Evolutionary conservation across 2,329 filamentous ascomycete species (phyloP).

Genomic region (Zarea fungicola): DNA sequence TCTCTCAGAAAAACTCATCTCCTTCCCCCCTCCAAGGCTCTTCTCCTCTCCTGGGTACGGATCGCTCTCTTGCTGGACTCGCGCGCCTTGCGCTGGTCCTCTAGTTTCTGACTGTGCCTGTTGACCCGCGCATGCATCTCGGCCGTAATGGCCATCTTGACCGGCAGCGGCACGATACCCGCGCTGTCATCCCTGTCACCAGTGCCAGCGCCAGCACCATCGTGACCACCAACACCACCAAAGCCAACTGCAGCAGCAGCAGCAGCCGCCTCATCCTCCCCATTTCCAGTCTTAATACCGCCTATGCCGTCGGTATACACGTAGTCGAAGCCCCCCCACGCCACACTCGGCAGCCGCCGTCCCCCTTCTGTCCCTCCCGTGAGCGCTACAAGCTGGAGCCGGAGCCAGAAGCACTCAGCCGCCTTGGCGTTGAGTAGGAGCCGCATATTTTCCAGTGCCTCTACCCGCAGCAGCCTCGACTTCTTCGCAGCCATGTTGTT

Average conservation of each 20-base stretch:
- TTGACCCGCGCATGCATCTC: conserved; percentile 2
- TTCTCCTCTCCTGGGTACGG: background rate
- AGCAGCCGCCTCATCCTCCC: background rate
- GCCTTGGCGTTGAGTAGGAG: conserved; percentile 20
- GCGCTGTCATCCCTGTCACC: background rate
- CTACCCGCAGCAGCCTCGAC: conserved; percentile 27
- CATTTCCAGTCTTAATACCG: background rate
- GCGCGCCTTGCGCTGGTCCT: background rate
- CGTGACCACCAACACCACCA: too few relatives aligned
- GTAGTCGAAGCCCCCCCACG: conserved; percentile 5
- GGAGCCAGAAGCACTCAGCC: conserved; percentile 25
- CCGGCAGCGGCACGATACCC: background rate
- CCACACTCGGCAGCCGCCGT: background rate
- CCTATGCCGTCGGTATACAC: background rate
- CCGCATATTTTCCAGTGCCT: conserved; percentile 20
- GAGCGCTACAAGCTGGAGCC: conserved; percentile 21
- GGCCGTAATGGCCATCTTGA: conserved; percentile 5
- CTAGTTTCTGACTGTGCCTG: background rate
- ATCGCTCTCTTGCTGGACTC: background rate
- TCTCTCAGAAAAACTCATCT: too few relatives aligned
- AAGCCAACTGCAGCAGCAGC: too few relatives aligned
- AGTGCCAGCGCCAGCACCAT: background rate
- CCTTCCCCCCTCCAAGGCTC: too few relatives aligned
- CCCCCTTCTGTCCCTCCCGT: conserved; percentile 16
- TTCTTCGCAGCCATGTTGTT: conserved; percentile 36